Evolutionary conservation across 495 filamentous ascomycete genomes (phyloP).

Genomic region (Rusavskia elegans): DNA sequence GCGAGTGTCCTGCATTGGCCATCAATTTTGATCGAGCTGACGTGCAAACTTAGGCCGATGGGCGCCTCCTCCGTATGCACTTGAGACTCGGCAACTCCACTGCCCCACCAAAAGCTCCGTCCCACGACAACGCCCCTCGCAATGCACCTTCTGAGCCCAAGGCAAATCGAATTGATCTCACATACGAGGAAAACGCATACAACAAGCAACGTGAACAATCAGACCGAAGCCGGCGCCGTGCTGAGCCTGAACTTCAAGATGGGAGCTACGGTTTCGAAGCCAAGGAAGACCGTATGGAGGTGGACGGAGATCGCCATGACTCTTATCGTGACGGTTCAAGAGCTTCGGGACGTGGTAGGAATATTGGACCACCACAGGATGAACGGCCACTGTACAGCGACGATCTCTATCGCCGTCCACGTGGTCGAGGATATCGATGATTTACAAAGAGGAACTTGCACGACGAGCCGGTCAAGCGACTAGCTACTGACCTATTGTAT

Average conservation of each 20-base stretch:
- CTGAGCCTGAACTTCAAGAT: constrained; percentile 37
- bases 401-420: constrained; percentile 16
- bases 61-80: constrained; percentile 63
- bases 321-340: constrained; percentile 4
- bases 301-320: constrained; percentile 8
- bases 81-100: constrained; percentile 36
- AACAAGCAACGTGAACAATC: constrained; percentile 29
- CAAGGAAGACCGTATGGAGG: constrained; percentile 32
- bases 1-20: constrained; percentile 30
- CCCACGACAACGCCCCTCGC: constrained; percentile 12
- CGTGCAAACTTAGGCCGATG: constrained; percentile 49
- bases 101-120: constrained; percentile 2
- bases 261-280: constrained; percentile 42
- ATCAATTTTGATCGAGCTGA: not conserved
- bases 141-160: constrained; percentile 15
- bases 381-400: constrained; percentile 30
- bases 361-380: constrained; percentile 3
- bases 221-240: constrained; percentile 28
- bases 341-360: constrained; percentile 15
- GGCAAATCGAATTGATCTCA: constrained; percentile 15
- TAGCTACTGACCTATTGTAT: no score
- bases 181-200: constrained; percentile 18
- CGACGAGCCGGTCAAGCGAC: not conserved
- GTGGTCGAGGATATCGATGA: constrained; percentile 18
- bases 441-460: not conserved